Conservation (phyloP, 1,139 yeast species). For the Taphrina flavorubra region DNA sequence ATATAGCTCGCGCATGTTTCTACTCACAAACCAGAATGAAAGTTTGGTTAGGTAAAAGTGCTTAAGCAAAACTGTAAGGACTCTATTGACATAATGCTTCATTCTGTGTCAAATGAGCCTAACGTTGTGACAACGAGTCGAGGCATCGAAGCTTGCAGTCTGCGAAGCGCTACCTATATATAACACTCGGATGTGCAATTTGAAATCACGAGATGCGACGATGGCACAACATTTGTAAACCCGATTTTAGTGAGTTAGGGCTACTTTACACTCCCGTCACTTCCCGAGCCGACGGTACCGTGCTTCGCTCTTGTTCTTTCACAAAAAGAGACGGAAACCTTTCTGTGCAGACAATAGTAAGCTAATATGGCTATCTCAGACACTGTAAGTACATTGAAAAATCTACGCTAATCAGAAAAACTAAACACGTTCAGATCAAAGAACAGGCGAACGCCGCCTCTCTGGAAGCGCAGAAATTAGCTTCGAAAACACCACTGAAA, state of each 20-base stretch:
- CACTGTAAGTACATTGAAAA: slow-evolving; percentile 2
- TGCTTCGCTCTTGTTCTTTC: slow-evolving; percentile 5
- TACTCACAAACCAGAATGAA: too few species aligned
- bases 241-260: background rate
- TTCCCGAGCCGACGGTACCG: background rate
- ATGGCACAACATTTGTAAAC: background rate
- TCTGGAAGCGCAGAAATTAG: slow-evolving; percentile 24
- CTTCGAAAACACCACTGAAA: slow-evolving; percentile 27
- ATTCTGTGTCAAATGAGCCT: too few species aligned
- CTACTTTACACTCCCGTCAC: slow-evolving; percentile 1
- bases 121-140: too few species aligned
- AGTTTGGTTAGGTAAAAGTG: too few species aligned
- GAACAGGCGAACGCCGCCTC: slow-evolving; percentile 27
- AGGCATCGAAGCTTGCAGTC: too few species aligned
- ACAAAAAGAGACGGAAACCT: background rate
- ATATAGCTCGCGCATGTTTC: too few species aligned
- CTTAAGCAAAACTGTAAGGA: too few species aligned
- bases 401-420: background rate
- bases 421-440: slow-evolving; percentile 28
- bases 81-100: too few species aligned
- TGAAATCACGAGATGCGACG: too few species aligned
- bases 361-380: slow-evolving; percentile 22
- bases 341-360: background rate
- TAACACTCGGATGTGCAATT: too few species aligned
- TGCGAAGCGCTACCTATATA: too few species aligned